A percentile compares a stretch with the other conserved stretches of the same genome.
Evolutionary conservation across 495 filamentous ascomycete genomes (phyloP).

Genomic region (Saxophila tyrrhenica): DNA sequence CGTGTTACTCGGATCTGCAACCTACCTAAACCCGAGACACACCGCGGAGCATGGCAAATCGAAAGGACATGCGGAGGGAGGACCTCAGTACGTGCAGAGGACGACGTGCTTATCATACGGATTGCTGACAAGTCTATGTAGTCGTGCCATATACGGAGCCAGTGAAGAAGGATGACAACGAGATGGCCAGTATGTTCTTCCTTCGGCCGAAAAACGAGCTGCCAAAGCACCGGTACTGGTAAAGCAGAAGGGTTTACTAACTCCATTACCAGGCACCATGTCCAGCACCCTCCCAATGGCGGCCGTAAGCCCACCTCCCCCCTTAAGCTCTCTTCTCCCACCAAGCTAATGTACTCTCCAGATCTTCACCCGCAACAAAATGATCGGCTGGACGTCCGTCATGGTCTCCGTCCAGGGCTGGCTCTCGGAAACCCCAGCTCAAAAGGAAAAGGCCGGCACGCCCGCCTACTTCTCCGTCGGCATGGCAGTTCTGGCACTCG

Average conservation of each 20-base stretch:
- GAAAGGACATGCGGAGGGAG: slow-evolving; percentile 73
- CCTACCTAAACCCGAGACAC: too few species aligned
- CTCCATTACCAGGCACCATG: slow-evolving; percentile 45
- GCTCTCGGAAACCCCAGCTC: slow-evolving; percentile 72
- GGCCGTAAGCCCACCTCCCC: slow-evolving; percentile 43
- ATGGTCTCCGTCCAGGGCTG: slow-evolving; percentile 75
- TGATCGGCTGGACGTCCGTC: slow-evolving; percentile 56
- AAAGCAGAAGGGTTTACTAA: not conserved
- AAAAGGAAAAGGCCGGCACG: slow-evolving; percentile 52
- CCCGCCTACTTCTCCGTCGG: slow-evolving; percentile 76
- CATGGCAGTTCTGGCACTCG: slow-evolving; percentile 83
- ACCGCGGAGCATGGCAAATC: slow-evolving; percentile 7
- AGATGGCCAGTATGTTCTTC: slow-evolving; percentile 39
- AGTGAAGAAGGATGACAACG: slow-evolving; percentile 42
- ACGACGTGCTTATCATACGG: not conserved
- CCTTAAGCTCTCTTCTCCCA: not conserved
- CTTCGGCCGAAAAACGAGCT: not conserved
- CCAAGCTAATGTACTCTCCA: slow-evolving; percentile 21
- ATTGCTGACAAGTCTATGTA: slow-evolving; percentile 15
- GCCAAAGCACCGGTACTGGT: slow-evolving; percentile 13
- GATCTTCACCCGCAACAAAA: slow-evolving; percentile 83
- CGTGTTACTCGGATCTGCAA: too few species aligned
- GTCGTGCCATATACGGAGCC: slow-evolving; percentile 55
- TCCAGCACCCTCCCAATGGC: slow-evolving; percentile 85
- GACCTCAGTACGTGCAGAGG: slow-evolving; percentile 59